phyloP scores from a whole-genome alignment of 352 stramenopile genomes.

The Plasmopara muralis region DNA sequence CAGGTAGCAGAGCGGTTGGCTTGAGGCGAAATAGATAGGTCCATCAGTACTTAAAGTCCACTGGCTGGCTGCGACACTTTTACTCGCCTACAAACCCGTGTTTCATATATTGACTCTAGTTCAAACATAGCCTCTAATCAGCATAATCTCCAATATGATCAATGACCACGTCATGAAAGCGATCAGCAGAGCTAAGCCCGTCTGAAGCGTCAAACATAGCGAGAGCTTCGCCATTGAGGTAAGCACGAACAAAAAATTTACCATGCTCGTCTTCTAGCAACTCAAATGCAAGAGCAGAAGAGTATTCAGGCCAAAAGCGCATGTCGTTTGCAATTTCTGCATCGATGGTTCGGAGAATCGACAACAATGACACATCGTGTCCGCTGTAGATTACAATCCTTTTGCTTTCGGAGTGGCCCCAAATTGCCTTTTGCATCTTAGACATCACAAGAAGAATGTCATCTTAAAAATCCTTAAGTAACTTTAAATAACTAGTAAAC shows the following conservation, averaged over 20 bases:
- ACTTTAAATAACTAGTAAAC: background rate
- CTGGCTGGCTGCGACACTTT: too few relatives aligned
- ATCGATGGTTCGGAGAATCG: constrained; percentile 59
- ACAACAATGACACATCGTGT: constrained; percentile 74
- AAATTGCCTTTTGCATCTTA: constrained; percentile 40
- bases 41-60: too few relatives aligned
- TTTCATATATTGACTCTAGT: too few relatives aligned
- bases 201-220: constrained; percentile 15
- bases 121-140: constrained; percentile 4
- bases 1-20: constrained; percentile 68
- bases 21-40: background rate
- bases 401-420: constrained; percentile 32
- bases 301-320: constrained; percentile 69
- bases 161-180: constrained; percentile 37
- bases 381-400: constrained; percentile 73
- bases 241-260: constrained; percentile 49
- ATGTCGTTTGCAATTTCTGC: constrained; percentile 37
- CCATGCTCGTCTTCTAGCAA: constrained; percentile 52
- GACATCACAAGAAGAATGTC: constrained; percentile 1
- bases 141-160: constrained; percentile 32
- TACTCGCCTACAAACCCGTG: too few relatives aligned
- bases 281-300: constrained; percentile 56
- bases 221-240: constrained; percentile 44
- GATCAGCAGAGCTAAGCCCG: constrained; percentile 26
- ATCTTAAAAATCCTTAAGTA: background rate